Base-by-base conservation (phyloP, 2,329 filamentous ascomycete species). In the Colletotrichum filicis region DNA sequence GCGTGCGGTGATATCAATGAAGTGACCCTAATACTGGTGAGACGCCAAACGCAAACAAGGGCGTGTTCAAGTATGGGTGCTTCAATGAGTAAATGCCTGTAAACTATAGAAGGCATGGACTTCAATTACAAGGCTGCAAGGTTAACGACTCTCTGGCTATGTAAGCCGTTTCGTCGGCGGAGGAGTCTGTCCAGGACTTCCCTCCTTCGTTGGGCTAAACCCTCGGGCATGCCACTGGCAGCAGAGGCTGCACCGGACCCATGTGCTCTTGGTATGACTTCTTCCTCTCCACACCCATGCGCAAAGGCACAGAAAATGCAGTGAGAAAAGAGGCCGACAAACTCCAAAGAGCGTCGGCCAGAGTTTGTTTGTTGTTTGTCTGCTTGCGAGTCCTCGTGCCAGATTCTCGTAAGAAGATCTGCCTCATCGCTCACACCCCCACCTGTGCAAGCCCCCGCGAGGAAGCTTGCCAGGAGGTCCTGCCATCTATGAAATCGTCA, bases 211-310 rank as follows among this genome's bases (percentile, higher is more conserved):
- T 11, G 12, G 4, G 12, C 35, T 37, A 37, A 11, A 37, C 0
- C 35, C 28, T 28, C 0, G 28, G 35, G 35, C 35, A 2, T 37
- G 35, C 35, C 35, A 14, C 0, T 37, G 35, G 35, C 35, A 37
- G 1, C 35, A 11, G 37, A 42, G 14, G 37, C 16, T 16, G 35
- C 35, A 37, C 35, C 9, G 35, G 11, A 37, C 24, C 24, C 3
- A 26, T 26, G 24, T 26, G 24, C 24, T 26, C 24, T 26, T 26
- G 24, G 24, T 4, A 26, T 26, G 24, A 26, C 35, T 19, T 53
- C 12, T 52, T 30, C 86, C 88, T 88, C 88, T 85, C 87, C 84
- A 76, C 87, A 84, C 77, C 86, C 82, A 79, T 81, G 80, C 87
- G 68, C 81, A 72, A 11, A 83, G 84, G 86, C 84, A 81, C 77